Base-by-base conservation (phyloP, 2,329 filamentous ascomycete genomes). In the Botrytis sinoallii region DNA sequence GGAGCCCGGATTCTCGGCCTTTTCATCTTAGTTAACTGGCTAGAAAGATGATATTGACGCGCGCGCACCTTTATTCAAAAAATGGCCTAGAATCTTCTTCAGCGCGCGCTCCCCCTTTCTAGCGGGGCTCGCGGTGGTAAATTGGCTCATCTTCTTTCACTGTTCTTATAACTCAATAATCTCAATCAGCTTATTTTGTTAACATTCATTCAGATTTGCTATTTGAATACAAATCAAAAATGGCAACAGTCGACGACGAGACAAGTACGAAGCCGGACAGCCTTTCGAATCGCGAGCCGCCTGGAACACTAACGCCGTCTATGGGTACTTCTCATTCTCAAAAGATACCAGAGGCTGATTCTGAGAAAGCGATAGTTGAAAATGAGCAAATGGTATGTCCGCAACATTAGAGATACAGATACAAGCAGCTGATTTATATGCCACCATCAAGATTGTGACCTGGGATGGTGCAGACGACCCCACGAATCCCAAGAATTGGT, bases 401-500 rank as follows among this genome's bases (percentile, higher is more conserved):
- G 18, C 25, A 55, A 18, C 14, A 55, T 18, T 55, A 29, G 25
- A 55, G 25, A 18, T 29, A 18, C 3, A 18, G n/a, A 55, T 55
- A 6, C 52, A 18, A 55, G 14, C 6, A 55, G 52, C 52, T 55
- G 3, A 55, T 55, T 29, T 55, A 55, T 55, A 14, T 55, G 14
- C n/a, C 52, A 29, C n/a, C 14, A 55, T 55, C n/a, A 55, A 55
- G 52, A 55, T 55, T 55, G 52, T 55, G 52, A 18, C 52, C 52
- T 77, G 76, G 76, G 66, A 76, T 18, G 76, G 76, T 29, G 65
- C 61, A 29, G 44, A 74, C 14, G 75, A 77, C 35, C 74, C 76
- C 18, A 46, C 38, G n/a, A 77, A 76, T 52, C 76, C 76, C 20
- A 74, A 75, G 71, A 77, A 77, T 60, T 77, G 76, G 76, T 29